Conservation (phyloP, 495 filamentous ascomycete genomes). For the Trichodelitschia bisporula region DNA sequence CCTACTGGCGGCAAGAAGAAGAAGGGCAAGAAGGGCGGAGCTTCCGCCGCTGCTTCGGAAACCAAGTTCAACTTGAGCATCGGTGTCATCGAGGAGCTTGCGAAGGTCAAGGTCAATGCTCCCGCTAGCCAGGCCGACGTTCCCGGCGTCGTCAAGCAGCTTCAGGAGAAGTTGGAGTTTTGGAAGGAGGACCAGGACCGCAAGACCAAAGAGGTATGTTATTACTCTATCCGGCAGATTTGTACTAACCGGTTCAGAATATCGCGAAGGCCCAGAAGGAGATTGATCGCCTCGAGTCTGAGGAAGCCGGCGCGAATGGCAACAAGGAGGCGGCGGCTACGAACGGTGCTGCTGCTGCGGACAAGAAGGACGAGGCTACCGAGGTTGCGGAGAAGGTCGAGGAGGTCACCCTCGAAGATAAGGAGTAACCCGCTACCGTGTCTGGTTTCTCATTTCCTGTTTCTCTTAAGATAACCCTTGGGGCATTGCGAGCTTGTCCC, state of each 20-base stretch:
- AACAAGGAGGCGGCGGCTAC: constrained; percentile 20
- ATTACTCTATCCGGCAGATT: no score
- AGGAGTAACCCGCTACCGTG: no score
- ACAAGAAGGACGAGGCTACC: no score
- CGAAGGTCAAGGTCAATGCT: constrained; percentile 57
- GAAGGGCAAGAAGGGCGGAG: constrained; percentile 68
- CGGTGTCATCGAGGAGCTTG: constrained; percentile 73
- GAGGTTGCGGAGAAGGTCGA: no score
- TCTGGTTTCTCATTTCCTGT: no score
- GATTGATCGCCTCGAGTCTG: constrained; percentile 35
- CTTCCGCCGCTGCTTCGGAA: constrained; percentile 30
- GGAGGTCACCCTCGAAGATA: no score
- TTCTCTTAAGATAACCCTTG: no score
- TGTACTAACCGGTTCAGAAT: constrained; percentile 31
- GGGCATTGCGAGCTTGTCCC: no score
- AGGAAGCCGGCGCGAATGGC: constrained; percentile 16
- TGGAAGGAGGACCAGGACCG: constrained; percentile 81
- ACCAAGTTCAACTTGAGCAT: constrained; percentile 70
- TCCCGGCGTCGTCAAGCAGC: constrained; percentile 52
- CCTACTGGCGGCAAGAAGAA: constrained; percentile 73
- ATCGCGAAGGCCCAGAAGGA: constrained; percentile 45
- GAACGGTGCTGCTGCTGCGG: no score
- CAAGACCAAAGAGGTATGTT: constrained; percentile 74
- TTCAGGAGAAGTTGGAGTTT: constrained; percentile 70
- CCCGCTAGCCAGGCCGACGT: constrained; percentile 70